Evolutionary conservation across 2,329 filamentous ascomycete species (phyloP), one percentile per base, ranked within the genome.

Genomic region (Alternaria novae-zelandiae): DNA sequence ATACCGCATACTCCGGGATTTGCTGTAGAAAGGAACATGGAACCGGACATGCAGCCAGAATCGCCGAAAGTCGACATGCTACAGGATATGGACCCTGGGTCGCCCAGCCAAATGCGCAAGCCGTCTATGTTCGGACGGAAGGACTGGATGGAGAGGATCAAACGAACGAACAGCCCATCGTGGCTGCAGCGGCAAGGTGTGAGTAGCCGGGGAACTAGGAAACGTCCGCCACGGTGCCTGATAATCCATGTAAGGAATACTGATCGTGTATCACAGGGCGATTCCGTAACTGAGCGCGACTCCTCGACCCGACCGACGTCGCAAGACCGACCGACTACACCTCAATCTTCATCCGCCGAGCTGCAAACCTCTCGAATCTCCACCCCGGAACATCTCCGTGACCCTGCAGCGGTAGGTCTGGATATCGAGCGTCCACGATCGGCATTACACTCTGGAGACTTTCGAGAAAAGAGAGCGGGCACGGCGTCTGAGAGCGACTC

Each of bases 351-450:
- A 7, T 67, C 81, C 9, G 66, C 75, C 25, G 78, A 82, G 13
- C 69, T 79, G 17, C 76, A 73, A 63, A 53, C 69, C n/a, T 78
- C 82, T 30, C 76, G 73, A 17, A 69, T 71, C 20, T 67, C 66
- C 6, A 73, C 73, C 6, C 71, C 70, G 12, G 76, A 79, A 49
- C 67, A 66, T 41, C 63, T 71, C 6, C 65, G 69, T 53, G 72
- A 79, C 36, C 64, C 73, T 64, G 74, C 70, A 26, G 72, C 70
- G 26, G 70, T 72, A 30, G 78, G 83, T 2, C 61, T 82, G 67
- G 87, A 88, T 67, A 95, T 97, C 66, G 90, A 94, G 78, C 87
- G 94, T 56, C 95, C 95, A 50, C 86, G 92, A 58, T 98, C 95
- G 30, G 87, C 88, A 49, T 75, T 90, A 61, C 88, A 90, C 74